Evolutionary conservation across 2,329 filamentous ascomycete genomes (phyloP).

Genomic region (Pestalotiopsis sp.): DNA sequence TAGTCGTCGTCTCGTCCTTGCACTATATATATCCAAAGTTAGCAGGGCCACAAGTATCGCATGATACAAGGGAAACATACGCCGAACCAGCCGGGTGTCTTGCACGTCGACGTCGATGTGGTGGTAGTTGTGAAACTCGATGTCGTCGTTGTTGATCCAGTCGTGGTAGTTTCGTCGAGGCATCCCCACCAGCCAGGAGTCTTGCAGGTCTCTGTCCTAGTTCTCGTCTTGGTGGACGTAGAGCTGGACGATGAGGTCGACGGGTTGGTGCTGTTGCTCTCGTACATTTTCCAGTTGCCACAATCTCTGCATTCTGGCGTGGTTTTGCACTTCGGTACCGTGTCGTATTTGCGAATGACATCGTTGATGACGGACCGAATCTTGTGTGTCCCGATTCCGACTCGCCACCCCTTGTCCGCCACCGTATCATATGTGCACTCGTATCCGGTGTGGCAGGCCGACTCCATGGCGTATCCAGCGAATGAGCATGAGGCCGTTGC

Average conservation of each 20-base stretch:
- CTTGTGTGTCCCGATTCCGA: constrained; percentile 87
- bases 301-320: constrained; percentile 87
- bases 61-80: background rate
- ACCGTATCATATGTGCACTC: constrained; percentile 94
- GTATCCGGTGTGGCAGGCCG: constrained; percentile 84
- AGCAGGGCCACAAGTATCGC: constrained; percentile 20
- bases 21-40: constrained; percentile 26
- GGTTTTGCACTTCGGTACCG: constrained; percentile 72
- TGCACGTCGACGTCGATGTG: constrained; percentile 54
- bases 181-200: constrained; percentile 85
- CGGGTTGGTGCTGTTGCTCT: constrained; percentile 85
- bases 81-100: constrained; percentile 56
- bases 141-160: constrained; percentile 40
- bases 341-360: constrained; percentile 80
- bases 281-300: constrained; percentile 90
- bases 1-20: constrained; percentile 11
- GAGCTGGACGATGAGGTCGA: constrained; percentile 59
- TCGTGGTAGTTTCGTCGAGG: constrained; percentile 63
- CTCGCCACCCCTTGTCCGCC: constrained; percentile 85
- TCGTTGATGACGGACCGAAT: constrained; percentile 87
- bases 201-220: constrained; percentile 81
- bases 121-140: constrained; percentile 48
- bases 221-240: constrained; percentile 59
- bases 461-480: constrained; percentile 91
- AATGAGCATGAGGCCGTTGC: constrained; percentile 87